These are phyloP conservation scores for Linum lewisii DNA, from an alignment of 345 rosid species.

Conservation along the genomic window DNA sequence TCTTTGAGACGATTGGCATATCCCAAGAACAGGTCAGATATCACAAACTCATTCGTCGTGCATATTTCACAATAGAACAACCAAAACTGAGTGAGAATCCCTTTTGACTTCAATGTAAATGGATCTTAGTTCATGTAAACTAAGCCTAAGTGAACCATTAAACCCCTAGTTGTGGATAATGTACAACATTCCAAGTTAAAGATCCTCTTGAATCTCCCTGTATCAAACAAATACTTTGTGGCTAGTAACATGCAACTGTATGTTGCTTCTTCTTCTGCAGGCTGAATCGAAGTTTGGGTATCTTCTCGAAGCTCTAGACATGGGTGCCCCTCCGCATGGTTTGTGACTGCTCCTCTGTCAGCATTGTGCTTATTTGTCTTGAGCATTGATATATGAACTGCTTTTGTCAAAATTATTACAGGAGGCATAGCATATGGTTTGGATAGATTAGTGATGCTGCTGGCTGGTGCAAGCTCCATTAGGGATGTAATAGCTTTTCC, in stretches of 20 bases:
- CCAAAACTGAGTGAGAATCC: neutral
- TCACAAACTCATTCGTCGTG: conserved; percentile 2
- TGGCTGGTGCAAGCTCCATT: conserved; percentile 68
- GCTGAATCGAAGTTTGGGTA: conserved; percentile 94
- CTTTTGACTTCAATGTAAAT: too few species aligned
- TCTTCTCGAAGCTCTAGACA: conserved; percentile 91
- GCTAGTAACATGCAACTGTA: neutral
- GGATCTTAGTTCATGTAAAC: too few species aligned
- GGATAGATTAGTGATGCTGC: conserved; percentile 86
- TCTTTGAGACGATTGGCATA: conserved; percentile 74
- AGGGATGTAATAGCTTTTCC: conserved; percentile 97
- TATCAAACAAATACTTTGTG: too few species aligned
- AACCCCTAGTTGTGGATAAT: too few species aligned
- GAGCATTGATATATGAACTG: neutral
- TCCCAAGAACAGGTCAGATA: conserved; percentile 56
- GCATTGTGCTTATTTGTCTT: neutral
- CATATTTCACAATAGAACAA: neutral
- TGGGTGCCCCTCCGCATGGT: conserved; percentile 99
- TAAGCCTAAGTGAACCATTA: too few species aligned
- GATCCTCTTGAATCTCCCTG: too few species aligned
- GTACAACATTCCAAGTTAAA: too few species aligned
- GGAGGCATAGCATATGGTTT: conserved; percentile 94
- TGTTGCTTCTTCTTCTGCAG: conserved; percentile 26
- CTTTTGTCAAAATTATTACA: conserved; percentile 15
- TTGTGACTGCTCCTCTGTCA: conserved; percentile 12